Evolutionary conservation across 2,329 filamentous ascomycete genomes (phyloP).

Genomic region (Claviceps sp.): DNA sequence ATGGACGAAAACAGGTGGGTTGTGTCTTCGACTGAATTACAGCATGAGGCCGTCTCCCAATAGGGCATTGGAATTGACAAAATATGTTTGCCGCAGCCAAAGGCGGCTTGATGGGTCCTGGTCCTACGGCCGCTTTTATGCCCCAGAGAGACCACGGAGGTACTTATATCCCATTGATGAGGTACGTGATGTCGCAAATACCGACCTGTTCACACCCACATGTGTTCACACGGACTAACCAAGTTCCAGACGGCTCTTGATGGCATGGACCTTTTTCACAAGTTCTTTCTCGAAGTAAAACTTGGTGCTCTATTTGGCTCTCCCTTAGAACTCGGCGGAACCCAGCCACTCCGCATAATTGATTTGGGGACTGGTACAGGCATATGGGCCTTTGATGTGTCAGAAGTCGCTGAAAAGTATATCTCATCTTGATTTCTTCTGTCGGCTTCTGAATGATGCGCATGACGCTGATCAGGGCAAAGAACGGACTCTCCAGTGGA

Average conservation of each 20-base stretch:
- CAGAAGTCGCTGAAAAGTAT: constrained; percentile 24
- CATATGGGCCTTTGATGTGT: constrained; percentile 83
- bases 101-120: constrained; percentile 14
- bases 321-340: constrained; percentile 7
- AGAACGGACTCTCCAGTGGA: constrained; percentile 5
- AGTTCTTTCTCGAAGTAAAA: constrained; percentile 55
- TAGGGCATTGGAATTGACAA: background rate
- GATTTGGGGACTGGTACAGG: constrained; percentile 77
- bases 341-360: constrained; percentile 29
- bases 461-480: background rate
- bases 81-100: background rate
- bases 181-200: constrained; percentile 27
- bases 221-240: background rate
- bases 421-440: background rate
- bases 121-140: constrained; percentile 59
- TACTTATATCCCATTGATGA: constrained; percentile 71
- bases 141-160: constrained; percentile 51
- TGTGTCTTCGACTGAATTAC: background rate
- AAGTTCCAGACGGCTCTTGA: constrained; percentile 51
- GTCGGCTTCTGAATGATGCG: background rate
- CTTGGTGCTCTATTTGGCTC: constrained; percentile 21
- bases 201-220: background rate
- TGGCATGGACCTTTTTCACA: constrained; percentile 71
- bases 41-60: background rate
- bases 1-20: background rate